phyloP scores from a whole-genome alignment of 768 basidiomycete genomes.

The Stropharia rugosoannulata region DNA sequence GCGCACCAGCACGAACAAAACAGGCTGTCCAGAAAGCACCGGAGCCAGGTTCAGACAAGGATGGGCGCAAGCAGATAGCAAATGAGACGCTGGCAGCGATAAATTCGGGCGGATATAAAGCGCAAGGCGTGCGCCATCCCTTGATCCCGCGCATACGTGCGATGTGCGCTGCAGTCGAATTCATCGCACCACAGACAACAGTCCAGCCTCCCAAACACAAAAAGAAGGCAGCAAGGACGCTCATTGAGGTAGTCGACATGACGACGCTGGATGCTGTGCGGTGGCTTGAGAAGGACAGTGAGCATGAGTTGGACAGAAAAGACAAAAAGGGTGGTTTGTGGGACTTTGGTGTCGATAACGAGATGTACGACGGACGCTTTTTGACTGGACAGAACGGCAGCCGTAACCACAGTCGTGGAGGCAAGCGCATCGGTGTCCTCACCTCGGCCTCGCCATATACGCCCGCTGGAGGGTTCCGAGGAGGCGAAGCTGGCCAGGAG shows the following conservation, averaged over 20 bases:
- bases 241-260: background rate
- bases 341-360: background rate
- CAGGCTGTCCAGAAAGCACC: background rate
- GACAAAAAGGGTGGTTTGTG: background rate
- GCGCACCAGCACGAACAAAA: background rate
- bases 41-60: conserved; percentile 24
- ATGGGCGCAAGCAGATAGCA: conserved; percentile 9
- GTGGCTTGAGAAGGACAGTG: background rate
- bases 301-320: background rate
- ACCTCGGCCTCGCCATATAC: background rate
- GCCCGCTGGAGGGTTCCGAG: background rate
- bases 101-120: background rate
- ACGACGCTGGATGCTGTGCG: conserved; percentile 4
- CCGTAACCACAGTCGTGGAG: background rate
- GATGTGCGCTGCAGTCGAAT: background rate
- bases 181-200: background rate
- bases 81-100: conserved; percentile 1
- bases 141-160: background rate
- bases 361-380: background rate
- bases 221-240: background rate
- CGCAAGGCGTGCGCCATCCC: background rate
- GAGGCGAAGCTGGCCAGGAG: conserved; percentile 3
- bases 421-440: conserved; percentile 1
- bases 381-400: background rate
- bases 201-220: background rate